Evolutionary conservation across 73 alveolate genomes (phyloP), one percentile per base, ranked within the genome.

Genomic region (Paramecium caudatum): DNA sequence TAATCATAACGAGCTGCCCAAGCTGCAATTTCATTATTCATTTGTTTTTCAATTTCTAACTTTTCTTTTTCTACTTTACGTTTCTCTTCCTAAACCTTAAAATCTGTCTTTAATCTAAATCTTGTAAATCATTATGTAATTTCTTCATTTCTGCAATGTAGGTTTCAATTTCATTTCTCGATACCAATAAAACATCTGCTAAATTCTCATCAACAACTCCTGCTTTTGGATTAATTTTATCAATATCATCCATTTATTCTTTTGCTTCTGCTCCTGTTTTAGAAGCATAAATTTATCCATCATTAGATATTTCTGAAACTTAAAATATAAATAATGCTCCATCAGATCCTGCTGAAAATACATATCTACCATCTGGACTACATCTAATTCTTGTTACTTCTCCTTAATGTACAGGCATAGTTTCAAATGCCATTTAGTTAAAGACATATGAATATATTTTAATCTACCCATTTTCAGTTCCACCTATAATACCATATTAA

Each of bases 291-390:
- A 30, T 74, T 46, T 62, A 88, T 39, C 63, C 61, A 90, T 86
- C 92, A 21, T 63, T 80, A 0, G 90, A 34, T 8, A 93, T 61
- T 93, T 95, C 98, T 17, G 91, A 80, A 0, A 95, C 94, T 61
- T 91, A 46, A 70, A 50, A 95, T 30, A 95, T 93, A 85, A 96
- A 94, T 10, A 96, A 15, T n/a, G 95, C 78, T 0, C 99, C 99
- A 82, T 96, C 99, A 16, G 91, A 68, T 16, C 99, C 99, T 3
- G 96, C 84, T 13, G 98, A 91, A 68, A 96, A 96, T 30, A 96
- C 91, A 50, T 90, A 95, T 61, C 98, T 91, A 10, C 95, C 94
- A 86, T 95, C 99, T n/a, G 98, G 97, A 46, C 98, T 94, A 45
- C 92, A 61, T 2, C 94, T 81, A 7, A 96, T 82, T 85, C 91